Base-by-base conservation (phyloP, 2,329 filamentous ascomycete species). In the Trematosphaeria pertusa region DNA sequence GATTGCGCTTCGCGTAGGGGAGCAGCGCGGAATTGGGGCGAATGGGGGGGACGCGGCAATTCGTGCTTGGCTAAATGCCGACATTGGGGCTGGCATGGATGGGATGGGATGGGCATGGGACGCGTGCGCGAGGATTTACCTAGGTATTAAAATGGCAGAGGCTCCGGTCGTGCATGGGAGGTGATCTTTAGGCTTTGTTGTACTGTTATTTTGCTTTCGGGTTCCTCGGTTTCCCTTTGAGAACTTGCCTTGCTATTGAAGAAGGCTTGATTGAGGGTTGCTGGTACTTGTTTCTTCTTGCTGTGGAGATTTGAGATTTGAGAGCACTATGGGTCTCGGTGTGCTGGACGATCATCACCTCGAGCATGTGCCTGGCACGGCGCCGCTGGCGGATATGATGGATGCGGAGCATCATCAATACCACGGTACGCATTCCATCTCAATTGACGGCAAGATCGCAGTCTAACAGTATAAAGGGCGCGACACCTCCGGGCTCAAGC, bases 401-500 rank as follows among this genome's bases (percentile, higher is more conserved):
- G 47, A 47, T 32, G 20, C 43, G 21, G 31, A 37, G 26, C 39
- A 54, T 8, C 50, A 53, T 39, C 52, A 22, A 7, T 60, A 60
- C 38, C 54, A 58, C 24, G 57, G 56, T 57, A 31, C 3, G 24
- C 12, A 18, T 15, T 34, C n/a, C 30, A 4, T 38, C 8, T 18
- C 8, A 10, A 19, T 8, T 20, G 19, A 37, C 7, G 20, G 20
- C 7, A n/a, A 21, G 12, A 9, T 36, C 24, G 35, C 22, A 6
- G 4, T 9, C 18, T 45, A 15, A 47, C 35, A 33, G 12, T 12
- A 14, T 8, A 8, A 20, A 47, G 59, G 61, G 10, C 55, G 57
- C 40, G 58, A 65, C 37, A 64, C 62, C 3, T 61, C 58, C 4
- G 49, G 50, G 2, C 48, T 69, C 21, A 65, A 66, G 39, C 63